These are phyloP conservation scores for Lactarius psammicola DNA, from an alignment of 768 basidiomycete genomes.

Conservation along the genomic window DNA sequence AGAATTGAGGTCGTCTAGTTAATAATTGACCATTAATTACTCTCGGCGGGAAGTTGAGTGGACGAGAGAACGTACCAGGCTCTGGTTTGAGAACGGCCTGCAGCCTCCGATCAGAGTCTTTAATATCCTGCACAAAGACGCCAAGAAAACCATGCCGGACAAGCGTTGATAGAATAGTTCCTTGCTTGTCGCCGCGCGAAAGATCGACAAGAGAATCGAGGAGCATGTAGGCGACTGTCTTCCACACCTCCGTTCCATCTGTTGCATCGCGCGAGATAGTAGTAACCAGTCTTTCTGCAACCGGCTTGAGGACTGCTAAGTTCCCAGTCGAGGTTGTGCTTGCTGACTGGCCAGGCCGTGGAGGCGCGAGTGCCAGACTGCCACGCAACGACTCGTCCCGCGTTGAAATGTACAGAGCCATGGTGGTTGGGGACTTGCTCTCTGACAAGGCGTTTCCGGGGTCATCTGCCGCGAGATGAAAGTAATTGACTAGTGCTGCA, in stretches of 20 bases:
- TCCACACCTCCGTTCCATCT: conserved; percentile 96
- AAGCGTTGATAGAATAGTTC: conserved; percentile 56
- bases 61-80: conserved; percentile 58
- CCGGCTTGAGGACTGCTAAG: conserved; percentile 61
- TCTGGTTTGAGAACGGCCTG: conserved; percentile 82
- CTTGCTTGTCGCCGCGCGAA: conserved; percentile 66
- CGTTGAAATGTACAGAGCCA: conserved; percentile 6
- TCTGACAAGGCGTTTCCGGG: background rate
- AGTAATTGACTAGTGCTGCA: conserved; percentile 83
- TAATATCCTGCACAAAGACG: conserved; percentile 80
- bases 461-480: conserved; percentile 60
- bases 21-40: background rate
- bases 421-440: background rate
- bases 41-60: background rate
- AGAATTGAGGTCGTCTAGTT: conserved; percentile 79
- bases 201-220: conserved; percentile 78
- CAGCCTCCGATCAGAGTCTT: conserved; percentile 74
- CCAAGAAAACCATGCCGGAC: conserved; percentile 72
- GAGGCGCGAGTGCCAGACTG: conserved; percentile 28
- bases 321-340: conserved; percentile 48
- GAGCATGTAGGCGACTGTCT: conserved; percentile 90
- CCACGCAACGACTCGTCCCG: conserved; percentile 28
- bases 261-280: conserved; percentile 86
- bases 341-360: conserved; percentile 29
- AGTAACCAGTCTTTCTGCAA: conserved; percentile 68